Base-by-base conservation (phyloP, 768 basidiomycete genomes). In the Cystofilobasidium macerans region DNA sequence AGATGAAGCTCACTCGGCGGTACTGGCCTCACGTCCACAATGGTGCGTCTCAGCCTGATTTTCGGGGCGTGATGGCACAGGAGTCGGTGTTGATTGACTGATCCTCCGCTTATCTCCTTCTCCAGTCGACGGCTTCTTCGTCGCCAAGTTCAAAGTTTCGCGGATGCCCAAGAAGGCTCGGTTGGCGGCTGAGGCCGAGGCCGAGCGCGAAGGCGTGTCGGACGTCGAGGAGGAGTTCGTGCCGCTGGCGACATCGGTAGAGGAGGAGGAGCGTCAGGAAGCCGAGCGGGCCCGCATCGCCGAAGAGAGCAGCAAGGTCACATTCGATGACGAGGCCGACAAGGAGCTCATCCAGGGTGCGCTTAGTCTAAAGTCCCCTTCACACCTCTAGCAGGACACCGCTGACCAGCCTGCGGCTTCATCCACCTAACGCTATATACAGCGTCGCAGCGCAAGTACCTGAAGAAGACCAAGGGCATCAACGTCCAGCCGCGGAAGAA, bases 1-100 rank as follows among this genome's bases (percentile, higher is more conserved):
- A 82, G 69, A 75, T 99, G 72, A 81, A 79, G 69, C 77, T 94
- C 70, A 95, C 95, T 24, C 80, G 91, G 71, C 80, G 95, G 68
- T 94, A 91, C 76, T 94, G 92, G 77, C 76, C 93, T 20, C 93
- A 97, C 76, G 92, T 95, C 71, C 93, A 97, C 78, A 99, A 99
- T 77, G 95, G 71, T 71, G 38, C 43, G 69, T 64, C 51, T 9
- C 26, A 22, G 24, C 32, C 43, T 64, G 11, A 0, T 30, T 22
- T 30, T 40, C 42, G 22, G 22, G 18, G n/a, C n/a, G n/a, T n/a
- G n/a, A n/a, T n/a, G n/a, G n/a, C n/a, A n/a, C n/a, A n/a, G n/a
- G n/a, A n/a, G n/a, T n/a, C n/a, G n/a, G n/a, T n/a, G n/a, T n/a
- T 40, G 38, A 40, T 42, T 13, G 16, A 11, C 13, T 42, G 3